A percentile compares a stretch with the other conserved stretches of the same genome.
These are phyloP conservation scores for Tremellales sp. DNA, from an alignment of 1,284 basidiomycete species.

Conservation along the genomic window DNA sequence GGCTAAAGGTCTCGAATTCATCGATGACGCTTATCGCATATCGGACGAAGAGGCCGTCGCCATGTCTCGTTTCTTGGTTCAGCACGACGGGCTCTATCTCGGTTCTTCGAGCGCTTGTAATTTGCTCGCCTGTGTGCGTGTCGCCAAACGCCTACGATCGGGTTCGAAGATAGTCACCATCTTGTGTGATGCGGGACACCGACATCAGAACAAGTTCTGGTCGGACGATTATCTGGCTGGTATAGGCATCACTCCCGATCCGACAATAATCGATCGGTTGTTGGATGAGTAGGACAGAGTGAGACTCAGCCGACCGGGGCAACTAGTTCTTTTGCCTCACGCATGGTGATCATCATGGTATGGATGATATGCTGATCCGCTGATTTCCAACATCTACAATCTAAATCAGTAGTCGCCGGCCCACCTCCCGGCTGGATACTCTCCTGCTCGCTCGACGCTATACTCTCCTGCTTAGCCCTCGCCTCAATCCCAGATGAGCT, in stretches of 20 bases:
- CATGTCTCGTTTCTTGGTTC: constrained; percentile 85
- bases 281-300: constrained; percentile 12
- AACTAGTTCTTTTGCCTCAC: too few species aligned
- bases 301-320: too few species aligned
- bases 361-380: background rate
- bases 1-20: constrained; percentile 68
- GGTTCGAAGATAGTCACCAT: constrained; percentile 77
- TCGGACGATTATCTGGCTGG: constrained; percentile 69
- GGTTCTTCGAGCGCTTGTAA: constrained; percentile 97
- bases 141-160: constrained; percentile 61
- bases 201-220: constrained; percentile 83
- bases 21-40: constrained; percentile 83
- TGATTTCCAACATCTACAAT: too few species aligned
- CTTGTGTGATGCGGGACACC: constrained; percentile 76
- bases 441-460: too few species aligned
- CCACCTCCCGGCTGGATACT: too few species aligned
- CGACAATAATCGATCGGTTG: constrained; percentile 29
- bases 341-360: background rate
- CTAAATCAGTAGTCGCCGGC: too few species aligned
- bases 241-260: constrained; percentile 57
- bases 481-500: constrained; percentile 46
- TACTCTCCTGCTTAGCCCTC: too few species aligned
- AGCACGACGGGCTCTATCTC: constrained; percentile 87
- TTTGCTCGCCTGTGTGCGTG: constrained; percentile 78
- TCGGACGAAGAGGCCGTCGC: constrained; percentile 84